A percentile compares a stretch with the other conserved stretches of the same genome.
These are phyloP conservation scores for Neoscytalidium dimidiatum DNA, from an alignment of 2,329 filamentous ascomycete genomes.

Conservation along the genomic window DNA sequence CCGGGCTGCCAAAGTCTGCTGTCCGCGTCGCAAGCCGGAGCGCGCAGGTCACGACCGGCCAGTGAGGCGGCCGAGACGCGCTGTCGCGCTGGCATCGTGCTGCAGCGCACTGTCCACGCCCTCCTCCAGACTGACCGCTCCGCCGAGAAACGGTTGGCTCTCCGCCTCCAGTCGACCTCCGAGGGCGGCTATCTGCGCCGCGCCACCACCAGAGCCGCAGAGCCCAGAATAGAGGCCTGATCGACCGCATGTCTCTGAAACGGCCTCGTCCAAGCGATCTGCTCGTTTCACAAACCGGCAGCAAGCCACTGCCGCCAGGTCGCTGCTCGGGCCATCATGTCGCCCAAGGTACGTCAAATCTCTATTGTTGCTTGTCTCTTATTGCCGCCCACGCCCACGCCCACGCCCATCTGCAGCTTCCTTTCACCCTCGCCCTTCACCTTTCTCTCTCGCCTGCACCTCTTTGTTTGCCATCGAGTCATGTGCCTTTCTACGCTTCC, in stretches of 20 bases:
- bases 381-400: neutral
- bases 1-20: neutral
- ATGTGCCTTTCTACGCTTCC: constrained; percentile 30
- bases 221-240: constrained; percentile 45
- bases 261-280: constrained; percentile 39
- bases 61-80: neutral
- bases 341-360: constrained; percentile 39
- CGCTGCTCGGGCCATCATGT: constrained; percentile 41
- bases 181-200: constrained; percentile 40
- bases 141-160: constrained; percentile 41
- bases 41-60: neutral
- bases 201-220: constrained; percentile 34
- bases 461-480: constrained; percentile 40
- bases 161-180: constrained; percentile 33
- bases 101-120: constrained; percentile 37
- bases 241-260: constrained; percentile 44
- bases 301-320: constrained; percentile 28
- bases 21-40: constrained; percentile 12
- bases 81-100: constrained; percentile 25
- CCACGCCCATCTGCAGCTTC: neutral
- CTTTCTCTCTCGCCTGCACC: constrained; percentile 13
- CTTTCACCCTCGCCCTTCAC: constrained; percentile 25
- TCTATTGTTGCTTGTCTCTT: constrained; percentile 23
- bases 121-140: constrained; percentile 36
- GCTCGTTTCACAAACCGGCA: constrained; percentile 40